These are phyloP conservation scores for Ophiocordyceps sinensis DNA, from an alignment of 2,329 filamentous ascomycete genomes.

Conservation along the genomic window DNA sequence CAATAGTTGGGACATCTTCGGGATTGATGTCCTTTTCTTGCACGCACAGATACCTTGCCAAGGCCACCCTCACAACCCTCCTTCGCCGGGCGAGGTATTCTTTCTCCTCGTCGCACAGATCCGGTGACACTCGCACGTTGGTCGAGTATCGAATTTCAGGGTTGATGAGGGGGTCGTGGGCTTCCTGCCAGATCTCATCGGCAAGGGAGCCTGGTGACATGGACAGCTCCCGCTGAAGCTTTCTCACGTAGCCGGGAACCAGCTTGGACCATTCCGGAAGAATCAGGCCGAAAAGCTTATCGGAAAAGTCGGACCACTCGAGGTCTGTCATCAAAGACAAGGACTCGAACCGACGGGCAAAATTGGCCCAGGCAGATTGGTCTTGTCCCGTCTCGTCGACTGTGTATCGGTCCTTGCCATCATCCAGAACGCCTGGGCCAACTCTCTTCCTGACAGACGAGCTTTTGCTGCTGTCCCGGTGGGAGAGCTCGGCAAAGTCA, in stretches of 20 bases:
- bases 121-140: conserved; percentile 63
- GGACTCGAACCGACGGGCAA: conserved; percentile 31
- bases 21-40: conserved; percentile 72
- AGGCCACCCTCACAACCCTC: conserved; percentile 51
- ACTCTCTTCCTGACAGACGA: conserved; percentile 1
- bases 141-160: conserved; percentile 80
- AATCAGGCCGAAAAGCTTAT: conserved; percentile 53
- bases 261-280: conserved; percentile 70
- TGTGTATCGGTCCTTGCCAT: conserved; percentile 7
- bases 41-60: conserved; percentile 71
- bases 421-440: conserved; percentile 2
- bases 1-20: conserved; percentile 85
- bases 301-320: conserved; percentile 39
- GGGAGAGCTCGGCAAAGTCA: conserved; percentile 23
- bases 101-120: conserved; percentile 73
- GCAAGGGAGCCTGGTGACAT: conserved; percentile 79
- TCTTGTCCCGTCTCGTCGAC: conserved; percentile 9
- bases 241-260: conserved; percentile 62
- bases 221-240: conserved; percentile 76
- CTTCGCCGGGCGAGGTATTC: conserved; percentile 57
- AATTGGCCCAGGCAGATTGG: conserved; percentile 31
- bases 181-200: conserved; percentile 86
- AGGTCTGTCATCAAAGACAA: conserved; percentile 40
- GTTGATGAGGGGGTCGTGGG: conserved; percentile 68
- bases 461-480: conserved; percentile 4